Evolutionary conservation across 2,329 filamentous ascomycete species (phyloP), one percentile per base, ranked within the genome.

Genomic region (Chaetomium globosum): DNA sequence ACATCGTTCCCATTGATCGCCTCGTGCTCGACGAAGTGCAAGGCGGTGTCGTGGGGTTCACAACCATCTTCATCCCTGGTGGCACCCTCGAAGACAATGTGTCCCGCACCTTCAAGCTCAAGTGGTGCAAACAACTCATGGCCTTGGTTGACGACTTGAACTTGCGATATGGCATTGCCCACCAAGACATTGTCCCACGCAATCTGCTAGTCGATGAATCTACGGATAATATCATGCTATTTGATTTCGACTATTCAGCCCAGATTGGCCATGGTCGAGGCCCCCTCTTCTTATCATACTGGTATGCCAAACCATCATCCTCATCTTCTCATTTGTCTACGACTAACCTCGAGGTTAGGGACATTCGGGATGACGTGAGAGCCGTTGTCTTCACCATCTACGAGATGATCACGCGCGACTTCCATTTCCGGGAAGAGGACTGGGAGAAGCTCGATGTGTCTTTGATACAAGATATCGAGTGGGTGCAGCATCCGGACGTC

Each of bases 111-210:
- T 80, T 80, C 59, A 74, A 73, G 67, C 68, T 80, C 0, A 51
- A 74, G 59, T 79, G 76, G 74, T 68, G 79, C 0, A 65, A 71
- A 19, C 78, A 81, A 63, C 74, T 80, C 0, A 74, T 74, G 0
- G 8, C 70, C 0, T 73, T 77, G 6, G 71, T 80, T 8, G 77
- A 80, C 61, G 72, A 75, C 43, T 69, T 80, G 30, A 80, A 80
- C 60, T 68, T 79, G 12, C 62, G 72, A 43, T 67, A 75, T 43
- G 77, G 78, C 31, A 74, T 80, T 46, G 67, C 71, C 49, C 78
- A 80, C 67, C 74, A 78, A 65, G 78, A 79, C 62, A 71, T 80
- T 58, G 73, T 74, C 4, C 67, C 75, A 3, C 73, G 75, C 36
- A 80, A 80, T 63, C 70, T 80, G 5, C 54, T 80, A 0, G 64